Evolutionary conservation across 352 stramenopile species (phyloP).

Genomic region (Pythium sukuiense): DNA sequence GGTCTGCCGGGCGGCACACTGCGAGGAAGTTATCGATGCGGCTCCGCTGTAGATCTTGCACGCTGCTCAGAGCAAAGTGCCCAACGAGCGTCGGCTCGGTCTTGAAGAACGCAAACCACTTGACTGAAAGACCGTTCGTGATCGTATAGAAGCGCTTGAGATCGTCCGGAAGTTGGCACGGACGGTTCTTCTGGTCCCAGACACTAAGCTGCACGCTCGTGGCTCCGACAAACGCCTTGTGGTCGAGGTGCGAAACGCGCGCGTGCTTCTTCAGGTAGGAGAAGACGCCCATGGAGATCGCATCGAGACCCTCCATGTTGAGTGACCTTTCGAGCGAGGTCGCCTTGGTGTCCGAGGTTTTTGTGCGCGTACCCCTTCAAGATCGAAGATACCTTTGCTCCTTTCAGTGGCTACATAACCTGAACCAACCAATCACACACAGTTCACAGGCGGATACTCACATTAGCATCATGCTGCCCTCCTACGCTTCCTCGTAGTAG

Average conservation of each 20-base stretch:
- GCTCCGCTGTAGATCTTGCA: slow-evolving; percentile 57
- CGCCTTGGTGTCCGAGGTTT: not conserved
- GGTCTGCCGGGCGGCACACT: slow-evolving; percentile 44
- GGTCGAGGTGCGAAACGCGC: slow-evolving; percentile 53
- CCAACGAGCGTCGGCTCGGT: slow-evolving; percentile 50
- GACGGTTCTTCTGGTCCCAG: slow-evolving; percentile 76
- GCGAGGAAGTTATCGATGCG: slow-evolving; percentile 38
- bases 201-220: slow-evolving; percentile 47
- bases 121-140: slow-evolving; percentile 68
- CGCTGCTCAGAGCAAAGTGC: slow-evolving; percentile 59
- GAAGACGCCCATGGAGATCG: slow-evolving; percentile 71
- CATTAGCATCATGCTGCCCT: not conserved
- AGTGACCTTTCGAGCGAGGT: not conserved
- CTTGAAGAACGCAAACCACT: slow-evolving; percentile 65
- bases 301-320: slow-evolving; percentile 26
- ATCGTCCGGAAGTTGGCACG: slow-evolving; percentile 54
- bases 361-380: not conserved
- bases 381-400: not conserved
- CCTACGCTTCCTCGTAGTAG: slow-evolving; percentile 51
- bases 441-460: not conserved
- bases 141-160: slow-evolving; percentile 68
- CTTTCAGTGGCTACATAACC: not conserved
- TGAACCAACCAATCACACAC: not conserved
- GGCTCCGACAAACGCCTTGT: slow-evolving; percentile 51
- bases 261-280: slow-evolving; percentile 63